phyloP scores from a whole-genome alignment of 495 filamentous ascomycete species.

The Neurospora tetrasperma region DNA sequence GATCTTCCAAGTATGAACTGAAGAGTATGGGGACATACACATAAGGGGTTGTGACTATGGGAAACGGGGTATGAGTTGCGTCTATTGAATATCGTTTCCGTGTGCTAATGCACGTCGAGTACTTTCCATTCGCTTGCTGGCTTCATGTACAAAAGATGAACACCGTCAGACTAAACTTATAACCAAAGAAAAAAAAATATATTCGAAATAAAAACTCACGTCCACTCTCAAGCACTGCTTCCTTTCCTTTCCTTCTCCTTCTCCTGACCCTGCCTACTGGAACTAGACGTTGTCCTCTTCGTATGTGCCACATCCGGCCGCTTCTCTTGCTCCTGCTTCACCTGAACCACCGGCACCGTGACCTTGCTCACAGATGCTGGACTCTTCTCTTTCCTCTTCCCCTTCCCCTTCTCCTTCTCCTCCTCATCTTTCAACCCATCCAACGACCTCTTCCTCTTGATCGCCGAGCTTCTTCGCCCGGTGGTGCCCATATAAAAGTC shows the following conservation, averaged over 20 bases:
- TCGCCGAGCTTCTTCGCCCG: constrained; percentile 21
- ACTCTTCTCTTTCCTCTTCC: constrained; percentile 2
- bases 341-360: background rate
- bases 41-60: too few species aligned
- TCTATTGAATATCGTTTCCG: too few species aligned
- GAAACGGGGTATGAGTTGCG: too few species aligned
- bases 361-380: background rate
- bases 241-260: background rate
- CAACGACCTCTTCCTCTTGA: constrained; percentile 3
- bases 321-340: background rate
- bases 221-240: background rate
- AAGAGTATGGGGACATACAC: too few species aligned
- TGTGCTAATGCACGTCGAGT: too few species aligned
- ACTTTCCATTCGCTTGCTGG: too few species aligned
- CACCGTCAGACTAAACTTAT: too few species aligned
- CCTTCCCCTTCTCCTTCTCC: background rate
- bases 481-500: constrained; percentile 35
- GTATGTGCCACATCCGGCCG: background rate
- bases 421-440: background rate
- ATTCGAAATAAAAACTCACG: too few species aligned
- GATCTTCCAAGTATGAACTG: too few species aligned
- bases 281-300: background rate
- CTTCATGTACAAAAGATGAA: too few species aligned
- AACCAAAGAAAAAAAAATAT: too few species aligned
- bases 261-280: background rate